These are phyloP conservation scores for Agaricus sinodeliciosus DNA, from an alignment of 768 basidiomycete species.

Conservation along the genomic window DNA sequence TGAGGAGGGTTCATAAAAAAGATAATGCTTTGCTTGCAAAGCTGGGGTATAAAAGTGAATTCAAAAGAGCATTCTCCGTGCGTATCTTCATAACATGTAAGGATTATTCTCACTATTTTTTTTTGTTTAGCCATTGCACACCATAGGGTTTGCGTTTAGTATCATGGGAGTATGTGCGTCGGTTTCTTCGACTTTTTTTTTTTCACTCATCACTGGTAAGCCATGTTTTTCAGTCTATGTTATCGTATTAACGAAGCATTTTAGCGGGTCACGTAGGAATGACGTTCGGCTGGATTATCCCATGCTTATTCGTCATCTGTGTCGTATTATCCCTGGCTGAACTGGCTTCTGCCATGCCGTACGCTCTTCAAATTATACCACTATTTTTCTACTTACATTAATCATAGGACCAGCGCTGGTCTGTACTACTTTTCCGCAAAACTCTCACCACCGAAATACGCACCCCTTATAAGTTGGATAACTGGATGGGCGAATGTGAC, in stretches of 20 bases:
- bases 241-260: background rate
- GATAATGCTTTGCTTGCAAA: slow-evolving; percentile 23
- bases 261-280: slow-evolving; percentile 60
- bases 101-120: background rate
- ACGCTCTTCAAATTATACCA: slow-evolving; percentile 16
- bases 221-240: background rate
- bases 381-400: background rate
- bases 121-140: slow-evolving; percentile 36
- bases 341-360: slow-evolving; percentile 58
- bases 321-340: slow-evolving; percentile 53
- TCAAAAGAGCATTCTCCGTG: slow-evolving; percentile 55
- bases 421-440: slow-evolving; percentile 77
- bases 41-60: slow-evolving; percentile 52
- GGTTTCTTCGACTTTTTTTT: slow-evolving; percentile 46
- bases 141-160: slow-evolving; percentile 48
- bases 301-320: slow-evolving; percentile 49
- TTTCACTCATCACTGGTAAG: slow-evolving; percentile 45
- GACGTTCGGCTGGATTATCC: slow-evolving; percentile 61
- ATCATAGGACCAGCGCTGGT: slow-evolving; percentile 63
- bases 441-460: slow-evolving; percentile 54
- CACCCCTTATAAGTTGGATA: slow-evolving; percentile 60
- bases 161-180: slow-evolving; percentile 58
- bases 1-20: background rate
- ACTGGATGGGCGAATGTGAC: slow-evolving; percentile 41
- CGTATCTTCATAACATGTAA: background rate